Percentiles rank a stretch among this genome's conserved stretches.
These are phyloP conservation scores for Aspergillaceae sp. DNA, from an alignment of 2,329 filamentous ascomycete genomes.

Conservation along the genomic window DNA sequence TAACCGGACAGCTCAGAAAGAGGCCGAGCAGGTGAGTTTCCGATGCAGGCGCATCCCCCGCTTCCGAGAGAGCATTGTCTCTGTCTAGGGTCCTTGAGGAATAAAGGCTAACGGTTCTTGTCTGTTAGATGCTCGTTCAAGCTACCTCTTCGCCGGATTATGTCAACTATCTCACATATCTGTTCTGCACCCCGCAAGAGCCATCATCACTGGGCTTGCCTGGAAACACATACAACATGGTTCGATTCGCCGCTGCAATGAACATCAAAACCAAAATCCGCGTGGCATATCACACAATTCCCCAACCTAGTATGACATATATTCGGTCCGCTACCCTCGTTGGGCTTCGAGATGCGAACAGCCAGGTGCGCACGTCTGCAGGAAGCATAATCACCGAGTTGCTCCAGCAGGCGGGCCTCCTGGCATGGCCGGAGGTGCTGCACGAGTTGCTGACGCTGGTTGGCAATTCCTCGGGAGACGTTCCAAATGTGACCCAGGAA, in stretches of 20 bases:
- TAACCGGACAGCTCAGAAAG: slow-evolving; percentile 71
- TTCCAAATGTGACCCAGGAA: slow-evolving; percentile 68
- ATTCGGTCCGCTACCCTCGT: slow-evolving; percentile 71
- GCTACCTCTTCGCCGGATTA: slow-evolving; percentile 84
- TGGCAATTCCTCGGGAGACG: slow-evolving; percentile 60
- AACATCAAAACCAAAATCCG: slow-evolving; percentile 94
- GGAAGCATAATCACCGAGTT: slow-evolving; percentile 93
- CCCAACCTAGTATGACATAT: slow-evolving; percentile 62
- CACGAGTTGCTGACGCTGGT: slow-evolving; percentile 73
- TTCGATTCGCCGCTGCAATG: slow-evolving; percentile 79
- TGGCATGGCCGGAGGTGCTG: slow-evolving; percentile 85
- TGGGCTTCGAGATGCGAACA: slow-evolving; percentile 70
- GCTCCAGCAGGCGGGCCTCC: slow-evolving; percentile 70
- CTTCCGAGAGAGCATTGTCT: too few relatives aligned
- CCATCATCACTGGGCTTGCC: slow-evolving; percentile 49
- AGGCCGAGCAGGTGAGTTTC: slow-evolving; percentile 71
- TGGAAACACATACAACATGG: slow-evolving; percentile 58
- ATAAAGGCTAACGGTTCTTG: background rate
- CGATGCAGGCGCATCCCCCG: slow-evolving; percentile 5
- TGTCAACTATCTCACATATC: slow-evolving; percentile 91
- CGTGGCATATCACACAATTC: slow-evolving; percentile 64
- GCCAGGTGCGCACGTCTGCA: slow-evolving; percentile 77
- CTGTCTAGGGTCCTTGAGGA: too few relatives aligned
- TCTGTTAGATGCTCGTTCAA: slow-evolving; percentile 74
- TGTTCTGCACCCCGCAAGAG: slow-evolving; percentile 64